These are phyloP conservation scores for Diplotaxis tenuifolia DNA, from an alignment of 345 rosid genomes.

Conservation along the genomic window DNA sequence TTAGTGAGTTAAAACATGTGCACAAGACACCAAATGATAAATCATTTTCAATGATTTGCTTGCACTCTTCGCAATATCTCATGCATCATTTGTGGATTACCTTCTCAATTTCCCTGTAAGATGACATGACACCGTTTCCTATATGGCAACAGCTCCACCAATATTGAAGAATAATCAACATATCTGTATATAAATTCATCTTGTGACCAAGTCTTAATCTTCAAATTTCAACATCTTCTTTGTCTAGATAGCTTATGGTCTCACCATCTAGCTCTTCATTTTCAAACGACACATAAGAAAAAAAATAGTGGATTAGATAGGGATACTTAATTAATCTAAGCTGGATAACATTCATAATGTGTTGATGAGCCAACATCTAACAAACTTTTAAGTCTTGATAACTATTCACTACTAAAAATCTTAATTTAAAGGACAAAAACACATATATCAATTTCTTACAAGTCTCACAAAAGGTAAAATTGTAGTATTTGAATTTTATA, in stretches of 20 bases:
- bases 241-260: constrained; percentile 17
- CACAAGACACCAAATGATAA: constrained; percentile 2
- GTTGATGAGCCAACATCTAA: too few species aligned
- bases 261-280: constrained; percentile 11
- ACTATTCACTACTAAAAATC: too few species aligned
- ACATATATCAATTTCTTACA: too few species aligned
- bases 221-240: constrained; percentile 17
- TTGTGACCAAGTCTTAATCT: constrained; percentile 30
- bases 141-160: constrained; percentile 18
- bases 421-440: too few species aligned
- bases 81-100: constrained; percentile 23
- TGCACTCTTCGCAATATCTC: constrained; percentile 30
- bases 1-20: too few species aligned
- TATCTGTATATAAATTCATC: background rate
- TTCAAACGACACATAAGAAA: constrained; percentile 4
- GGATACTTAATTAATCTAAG: background rate
- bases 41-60: constrained; percentile 23
- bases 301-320: constrained; percentile 4
- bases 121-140: constrained; percentile 8
- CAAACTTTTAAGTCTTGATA: too few species aligned
- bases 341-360: too few species aligned
- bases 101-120: constrained; percentile 7
- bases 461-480: too few species aligned
- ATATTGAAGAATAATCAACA: constrained; percentile 22
- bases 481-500: too few species aligned